Percentiles rank a stretch among this genome's conserved stretches.
phyloP scores from a whole-genome alignment of 2,329 filamentous ascomycete genomes.

The Paramyrothecium sp. region DNA sequence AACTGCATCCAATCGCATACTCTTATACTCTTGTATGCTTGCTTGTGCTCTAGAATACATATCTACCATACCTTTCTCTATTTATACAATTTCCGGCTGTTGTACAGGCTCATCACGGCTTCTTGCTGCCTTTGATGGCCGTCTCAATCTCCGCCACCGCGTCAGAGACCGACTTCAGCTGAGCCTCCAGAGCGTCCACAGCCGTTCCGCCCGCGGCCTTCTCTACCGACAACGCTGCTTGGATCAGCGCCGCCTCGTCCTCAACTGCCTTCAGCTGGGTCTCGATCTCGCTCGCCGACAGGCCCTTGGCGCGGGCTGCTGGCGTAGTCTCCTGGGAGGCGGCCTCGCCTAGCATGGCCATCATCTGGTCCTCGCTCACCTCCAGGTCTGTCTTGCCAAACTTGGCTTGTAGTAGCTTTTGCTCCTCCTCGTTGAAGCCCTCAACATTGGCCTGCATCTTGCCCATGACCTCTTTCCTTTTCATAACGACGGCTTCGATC shows the following conservation, averaged over 20 bases:
- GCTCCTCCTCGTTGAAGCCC: slow-evolving; percentile 36
- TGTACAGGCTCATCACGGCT: slow-evolving; percentile 17
- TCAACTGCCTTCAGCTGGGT: slow-evolving; percentile 12
- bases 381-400: slow-evolving; percentile 22
- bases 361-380: slow-evolving; percentile 33
- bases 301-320: neutral
- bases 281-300: slow-evolving; percentile 13
- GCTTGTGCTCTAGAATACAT: slow-evolving; percentile 4
- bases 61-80: slow-evolving; percentile 17
- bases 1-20: no score
- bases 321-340: slow-evolving; percentile 6
- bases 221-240: slow-evolving; percentile 13
- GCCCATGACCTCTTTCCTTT: slow-evolving; percentile 35
- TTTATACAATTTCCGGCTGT: slow-evolving; percentile 17
- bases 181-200: slow-evolving; percentile 4
- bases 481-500: slow-evolving; percentile 23
- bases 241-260: slow-evolving; percentile 15
- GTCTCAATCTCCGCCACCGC: slow-evolving; percentile 17
- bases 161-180: slow-evolving; percentile 9
- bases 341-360: slow-evolving; percentile 26
- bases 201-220: slow-evolving; percentile 7
- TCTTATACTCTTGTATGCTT: no score
- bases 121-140: slow-evolving; percentile 13
- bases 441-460: slow-evolving; percentile 30
- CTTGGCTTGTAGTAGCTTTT: slow-evolving; percentile 27